Conservation (phyloP, 352 stramenopile species). For the Globisporangium parvum region DNA sequence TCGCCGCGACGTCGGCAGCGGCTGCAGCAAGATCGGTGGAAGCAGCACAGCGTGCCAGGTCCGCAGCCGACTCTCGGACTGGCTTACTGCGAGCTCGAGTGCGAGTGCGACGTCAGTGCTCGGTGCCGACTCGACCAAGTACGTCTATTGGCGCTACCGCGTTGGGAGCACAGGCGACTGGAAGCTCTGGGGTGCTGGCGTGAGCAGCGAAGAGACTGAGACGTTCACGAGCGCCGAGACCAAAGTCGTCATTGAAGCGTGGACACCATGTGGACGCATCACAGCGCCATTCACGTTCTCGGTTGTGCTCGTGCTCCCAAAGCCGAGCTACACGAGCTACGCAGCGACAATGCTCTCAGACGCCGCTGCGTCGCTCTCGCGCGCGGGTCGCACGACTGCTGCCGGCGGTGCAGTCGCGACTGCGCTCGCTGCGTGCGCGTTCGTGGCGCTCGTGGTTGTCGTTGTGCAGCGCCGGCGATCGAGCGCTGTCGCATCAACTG, state of each 20-base stretch:
- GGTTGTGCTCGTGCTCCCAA: constrained; percentile 55
- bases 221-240: constrained; percentile 26
- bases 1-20: constrained; percentile 27
- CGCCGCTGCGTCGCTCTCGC: not conserved
- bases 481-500: constrained; percentile 5
- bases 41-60: constrained; percentile 22
- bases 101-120: constrained; percentile 16
- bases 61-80: constrained; percentile 24
- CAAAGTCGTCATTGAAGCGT: constrained; percentile 46
- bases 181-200: constrained; percentile 28
- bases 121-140: constrained; percentile 19
- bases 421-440: constrained; percentile 23
- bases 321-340: constrained; percentile 5
- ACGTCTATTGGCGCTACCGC: constrained; percentile 62
- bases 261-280: constrained; percentile 45
- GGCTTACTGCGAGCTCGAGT: constrained; percentile 26
- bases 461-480: constrained; percentile 15
- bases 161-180: constrained; percentile 24
- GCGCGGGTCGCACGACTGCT: constrained; percentile 13
- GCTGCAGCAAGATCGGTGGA: constrained; percentile 32
- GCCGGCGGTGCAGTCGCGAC: not conserved
- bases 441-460: constrained; percentile 41
- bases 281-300: constrained; percentile 27
- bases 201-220: constrained; percentile 17
- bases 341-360: constrained; percentile 4